A percentile compares a stretch with the other conserved stretches of the same genome.
Conservation (phyloP, 495 filamentous ascomycete genomes). For the Penicillium chermesinum region DNA sequence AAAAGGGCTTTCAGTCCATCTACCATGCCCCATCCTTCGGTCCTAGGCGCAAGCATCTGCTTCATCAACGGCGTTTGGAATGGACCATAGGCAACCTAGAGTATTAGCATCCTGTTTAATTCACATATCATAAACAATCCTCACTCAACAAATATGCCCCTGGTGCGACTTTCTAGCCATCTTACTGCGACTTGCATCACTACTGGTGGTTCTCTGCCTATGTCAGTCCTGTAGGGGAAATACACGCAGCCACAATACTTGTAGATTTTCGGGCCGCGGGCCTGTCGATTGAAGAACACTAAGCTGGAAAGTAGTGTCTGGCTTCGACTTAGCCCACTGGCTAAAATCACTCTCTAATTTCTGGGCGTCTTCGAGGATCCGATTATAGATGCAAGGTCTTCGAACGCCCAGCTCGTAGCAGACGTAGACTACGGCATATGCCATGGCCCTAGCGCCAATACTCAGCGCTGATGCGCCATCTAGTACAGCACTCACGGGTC, state of each 20-base stretch:
- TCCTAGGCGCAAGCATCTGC: constrained; percentile 41
- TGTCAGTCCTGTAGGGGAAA: constrained; percentile 51
- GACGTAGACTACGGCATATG: constrained; percentile 59
- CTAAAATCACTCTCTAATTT: constrained; percentile 42
- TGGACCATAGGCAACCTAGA: constrained; percentile 33
- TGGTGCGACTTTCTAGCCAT: constrained; percentile 70
- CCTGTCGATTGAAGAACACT: constrained; percentile 38
- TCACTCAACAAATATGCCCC: constrained; percentile 65
- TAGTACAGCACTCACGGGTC: constrained; percentile 36
- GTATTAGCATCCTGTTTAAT: constrained; percentile 34
- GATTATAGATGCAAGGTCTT: constrained; percentile 59
- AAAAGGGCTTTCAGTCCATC: constrained; percentile 64
- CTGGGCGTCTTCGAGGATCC: constrained; percentile 50
- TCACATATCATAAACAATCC: not conserved
- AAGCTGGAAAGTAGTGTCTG: constrained; percentile 40
- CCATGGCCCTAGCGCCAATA: constrained; percentile 58
- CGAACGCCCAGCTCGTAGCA: constrained; percentile 51
- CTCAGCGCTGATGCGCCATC: constrained; percentile 49
- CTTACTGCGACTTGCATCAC: constrained; percentile 57
- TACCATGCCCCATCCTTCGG: constrained; percentile 58
- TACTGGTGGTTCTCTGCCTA: constrained; percentile 47
- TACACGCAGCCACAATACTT: constrained; percentile 63
- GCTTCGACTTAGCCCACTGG: constrained; percentile 16
- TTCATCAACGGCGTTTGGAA: constrained; percentile 51
- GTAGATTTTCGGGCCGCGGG: constrained; percentile 52